Evolutionary conservation across 805 yeast genomes (phyloP).

Genomic region (Nakazawaea holstii): DNA sequence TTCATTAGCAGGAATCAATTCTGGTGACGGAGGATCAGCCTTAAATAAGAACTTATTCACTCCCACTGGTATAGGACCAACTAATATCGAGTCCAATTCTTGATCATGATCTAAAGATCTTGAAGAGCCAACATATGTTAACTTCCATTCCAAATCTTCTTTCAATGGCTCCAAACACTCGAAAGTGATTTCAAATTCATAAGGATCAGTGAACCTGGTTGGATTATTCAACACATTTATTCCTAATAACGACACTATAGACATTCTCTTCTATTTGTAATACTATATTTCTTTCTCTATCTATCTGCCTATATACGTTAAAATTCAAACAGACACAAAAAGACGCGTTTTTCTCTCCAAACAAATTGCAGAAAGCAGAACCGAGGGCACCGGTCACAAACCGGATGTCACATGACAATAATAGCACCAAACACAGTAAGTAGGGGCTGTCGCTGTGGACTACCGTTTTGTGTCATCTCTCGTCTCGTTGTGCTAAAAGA

Average conservation of each 20-base stretch:
- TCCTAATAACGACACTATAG: conserved; percentile 87
- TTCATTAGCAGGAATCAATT: conserved; percentile 92
- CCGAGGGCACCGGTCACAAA: background rate
- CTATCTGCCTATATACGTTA: background rate
- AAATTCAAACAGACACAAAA: background rate
- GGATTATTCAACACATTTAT: conserved; percentile 93
- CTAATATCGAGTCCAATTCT: conserved; percentile 91
- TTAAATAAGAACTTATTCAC: conserved; percentile 86
- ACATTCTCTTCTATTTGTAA: conserved; percentile 44
- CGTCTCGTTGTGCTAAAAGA: background rate
- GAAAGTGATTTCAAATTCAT: conserved; percentile 94
- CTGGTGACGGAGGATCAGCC: conserved; percentile 97
- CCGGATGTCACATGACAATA: background rate
- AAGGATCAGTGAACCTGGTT: conserved; percentile 87
- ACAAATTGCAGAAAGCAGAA: background rate
- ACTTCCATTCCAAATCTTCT: conserved; percentile 94
- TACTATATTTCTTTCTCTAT: background rate
- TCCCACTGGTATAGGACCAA: conserved; percentile 98
- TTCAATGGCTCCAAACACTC: conserved; percentile 92
- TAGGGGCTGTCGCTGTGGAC: background rate
- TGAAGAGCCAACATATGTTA: conserved; percentile 95
- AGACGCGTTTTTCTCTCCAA: background rate
- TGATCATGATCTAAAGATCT: conserved; percentile 94
- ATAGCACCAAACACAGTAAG: background rate
- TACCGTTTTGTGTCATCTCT: background rate